A percentile compares a stretch with the other conserved stretches of the same genome.
phyloP scores from a whole-genome alignment of 352 stramenopile genomes.

The Halophytophthora batemanensis region DNA sequence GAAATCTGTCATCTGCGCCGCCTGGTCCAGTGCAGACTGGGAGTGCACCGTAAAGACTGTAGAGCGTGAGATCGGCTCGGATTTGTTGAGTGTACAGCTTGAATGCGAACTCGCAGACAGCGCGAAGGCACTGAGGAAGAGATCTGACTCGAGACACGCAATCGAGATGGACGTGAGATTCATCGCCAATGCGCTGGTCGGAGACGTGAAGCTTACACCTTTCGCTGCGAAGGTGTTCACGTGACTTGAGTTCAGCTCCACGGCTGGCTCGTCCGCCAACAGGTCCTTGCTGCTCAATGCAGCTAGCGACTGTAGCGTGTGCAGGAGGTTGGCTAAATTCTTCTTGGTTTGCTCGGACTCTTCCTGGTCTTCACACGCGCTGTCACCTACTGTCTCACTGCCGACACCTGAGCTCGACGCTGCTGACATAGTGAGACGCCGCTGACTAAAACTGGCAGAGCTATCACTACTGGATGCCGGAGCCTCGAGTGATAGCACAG shows the following conservation, averaged over 20 bases:
- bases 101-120: conserved; percentile 37
- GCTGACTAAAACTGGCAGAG: background rate
- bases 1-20: conserved; percentile 10
- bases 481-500: conserved; percentile 26
- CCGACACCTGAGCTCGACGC: conserved; percentile 6
- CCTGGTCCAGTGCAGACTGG: conserved; percentile 23
- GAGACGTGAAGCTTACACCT: conserved; percentile 18
- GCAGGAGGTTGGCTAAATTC: conserved; percentile 33
- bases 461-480: background rate
- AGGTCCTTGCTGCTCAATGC: conserved; percentile 50
- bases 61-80: conserved; percentile 36
- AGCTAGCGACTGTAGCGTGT: conserved; percentile 48
- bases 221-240: conserved; percentile 37
- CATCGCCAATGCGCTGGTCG: conserved; percentile 22
- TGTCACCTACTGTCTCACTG: background rate
- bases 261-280: conserved; percentile 35
- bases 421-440: conserved; percentile 12
- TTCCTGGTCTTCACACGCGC: conserved; percentile 1
- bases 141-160: conserved; percentile 37
- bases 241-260: conserved; percentile 21
- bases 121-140: conserved; percentile 54
- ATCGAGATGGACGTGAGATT: conserved; percentile 40
- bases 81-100: conserved; percentile 34
- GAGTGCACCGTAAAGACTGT: conserved; percentile 50
- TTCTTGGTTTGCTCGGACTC: conserved; percentile 19